phyloP scores from a whole-genome alignment of 495 filamentous ascomycete genomes.

The Lichenothelia convexa region DNA sequence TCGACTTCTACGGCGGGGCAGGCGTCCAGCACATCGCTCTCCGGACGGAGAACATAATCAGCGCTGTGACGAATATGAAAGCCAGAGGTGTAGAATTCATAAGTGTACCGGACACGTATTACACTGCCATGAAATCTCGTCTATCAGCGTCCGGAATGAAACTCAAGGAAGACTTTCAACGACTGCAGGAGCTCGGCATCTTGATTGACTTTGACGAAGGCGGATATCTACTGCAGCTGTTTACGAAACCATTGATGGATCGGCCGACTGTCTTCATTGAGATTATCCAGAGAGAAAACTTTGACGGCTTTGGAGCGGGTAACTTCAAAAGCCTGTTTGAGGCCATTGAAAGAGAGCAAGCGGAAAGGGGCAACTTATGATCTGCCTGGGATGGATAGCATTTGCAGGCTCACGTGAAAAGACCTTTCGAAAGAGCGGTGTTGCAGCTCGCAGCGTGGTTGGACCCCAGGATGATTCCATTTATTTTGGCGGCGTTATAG shows the following conservation, averaged over 20 bases:
- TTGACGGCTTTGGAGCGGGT: conserved; percentile 80
- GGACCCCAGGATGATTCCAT: no score
- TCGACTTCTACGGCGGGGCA: conserved; percentile 67
- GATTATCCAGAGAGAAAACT: conserved; percentile 77
- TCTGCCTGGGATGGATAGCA: no score
- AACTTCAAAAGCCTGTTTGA: conserved; percentile 90
- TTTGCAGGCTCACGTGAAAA: no score
- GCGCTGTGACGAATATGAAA: conserved; percentile 52
- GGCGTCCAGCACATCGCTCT: conserved; percentile 89
- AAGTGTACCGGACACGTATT: conserved; percentile 63
- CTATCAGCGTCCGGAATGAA: conserved; percentile 34
- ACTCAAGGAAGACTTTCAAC: conserved; percentile 59
- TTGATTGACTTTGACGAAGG: conserved; percentile 82
- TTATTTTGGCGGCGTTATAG: no score
- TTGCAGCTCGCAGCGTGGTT: no score
- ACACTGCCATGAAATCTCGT: conserved; percentile 51
- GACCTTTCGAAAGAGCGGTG: no score
- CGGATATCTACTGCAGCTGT: conserved; percentile 50
- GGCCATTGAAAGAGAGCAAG: conserved; percentile 82
- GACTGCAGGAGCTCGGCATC: conserved; percentile 54
- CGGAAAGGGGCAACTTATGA: conserved; percentile 53
- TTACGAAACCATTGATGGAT: conserved; percentile 78
- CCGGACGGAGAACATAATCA: conserved; percentile 58
- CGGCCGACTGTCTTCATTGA: conserved; percentile 86
- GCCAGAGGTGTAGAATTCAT: conserved; percentile 79